Conservation (phyloP, 257 asterid genomes). For the Ocimum tenuiflorum region DNA sequence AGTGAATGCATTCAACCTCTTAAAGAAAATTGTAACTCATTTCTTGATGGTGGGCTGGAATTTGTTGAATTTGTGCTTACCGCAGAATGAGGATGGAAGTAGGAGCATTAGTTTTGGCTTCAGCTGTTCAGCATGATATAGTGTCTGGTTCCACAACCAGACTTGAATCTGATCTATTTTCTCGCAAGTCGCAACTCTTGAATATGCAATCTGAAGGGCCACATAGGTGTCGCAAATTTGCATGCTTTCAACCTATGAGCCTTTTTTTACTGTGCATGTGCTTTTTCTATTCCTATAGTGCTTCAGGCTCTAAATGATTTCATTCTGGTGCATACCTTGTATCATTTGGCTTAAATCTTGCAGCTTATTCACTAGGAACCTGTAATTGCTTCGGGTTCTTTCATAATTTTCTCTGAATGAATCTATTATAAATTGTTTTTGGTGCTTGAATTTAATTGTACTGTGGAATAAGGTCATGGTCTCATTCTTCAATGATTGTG, state of each 20-base stretch:
- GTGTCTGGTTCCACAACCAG: background rate
- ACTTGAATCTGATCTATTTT: background rate
- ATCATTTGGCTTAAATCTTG: background rate
- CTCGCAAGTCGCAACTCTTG: background rate
- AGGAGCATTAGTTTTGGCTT: constrained; percentile 1
- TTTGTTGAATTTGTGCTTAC: background rate
- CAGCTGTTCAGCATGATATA: background rate
- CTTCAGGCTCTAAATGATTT: background rate
- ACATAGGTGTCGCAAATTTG: background rate
- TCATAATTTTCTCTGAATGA: constrained; percentile 5
- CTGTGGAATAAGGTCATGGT: background rate
- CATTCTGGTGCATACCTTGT: background rate
- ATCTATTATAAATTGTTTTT: background rate
- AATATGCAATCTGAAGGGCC: constrained; percentile 11
- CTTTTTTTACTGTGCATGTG: background rate
- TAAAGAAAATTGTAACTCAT: background rate
- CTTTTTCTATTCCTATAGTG: background rate
- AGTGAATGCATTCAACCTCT: constrained; percentile 2
- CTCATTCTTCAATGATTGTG: constrained; percentile 23
- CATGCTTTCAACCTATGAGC: too few species aligned
- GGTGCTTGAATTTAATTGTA: constrained; percentile 1
- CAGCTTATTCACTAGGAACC: background rate
- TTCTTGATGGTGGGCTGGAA: background rate
- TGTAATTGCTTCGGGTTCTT: constrained; percentile 5
- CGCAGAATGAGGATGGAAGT: constrained; percentile 10